Evolutionary conservation across 208 protist species (phyloP).

Genomic region (Leishmania guyanensis): DNA sequence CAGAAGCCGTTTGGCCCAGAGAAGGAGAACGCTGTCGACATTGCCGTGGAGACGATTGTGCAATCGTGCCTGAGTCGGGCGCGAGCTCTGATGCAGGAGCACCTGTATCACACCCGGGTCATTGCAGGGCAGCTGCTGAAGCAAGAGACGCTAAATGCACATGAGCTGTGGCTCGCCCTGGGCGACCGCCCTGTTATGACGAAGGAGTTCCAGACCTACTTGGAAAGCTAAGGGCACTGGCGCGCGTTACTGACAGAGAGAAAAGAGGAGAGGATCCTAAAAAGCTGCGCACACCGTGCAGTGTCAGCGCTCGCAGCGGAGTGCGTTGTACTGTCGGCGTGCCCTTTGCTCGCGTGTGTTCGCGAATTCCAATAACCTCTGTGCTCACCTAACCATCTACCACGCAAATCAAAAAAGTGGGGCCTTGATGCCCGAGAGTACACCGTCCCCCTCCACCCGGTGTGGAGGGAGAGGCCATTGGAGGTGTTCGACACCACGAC

Average conservation of each 20-base stretch:
- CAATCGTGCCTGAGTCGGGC: slow-evolving; percentile 71
- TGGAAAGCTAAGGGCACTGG: slow-evolving; percentile 54
- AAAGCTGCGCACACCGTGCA: too few relatives aligned
- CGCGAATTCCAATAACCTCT: not conserved
- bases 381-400: not conserved
- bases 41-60: slow-evolving; percentile 84
- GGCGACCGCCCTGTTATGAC: slow-evolving; percentile 75
- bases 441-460: not conserved
- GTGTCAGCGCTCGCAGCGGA: too few relatives aligned
- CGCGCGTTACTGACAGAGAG: not conserved
- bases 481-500: not conserved
- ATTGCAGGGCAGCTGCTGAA: slow-evolving; percentile 80
- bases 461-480: not conserved
- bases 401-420: not conserved
- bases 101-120: slow-evolving; percentile 57
- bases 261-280: slow-evolving; percentile 3
- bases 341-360: not conserved
- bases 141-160: slow-evolving; percentile 84
- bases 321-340: too few relatives aligned
- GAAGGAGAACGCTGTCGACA: slow-evolving; percentile 93
- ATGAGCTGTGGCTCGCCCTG: slow-evolving; percentile 78
- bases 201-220: slow-evolving; percentile 78
- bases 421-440: not conserved
- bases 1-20: slow-evolving; percentile 95
- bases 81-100: slow-evolving; percentile 52